Evolutionary conservation across 2,329 filamentous ascomycete genomes (phyloP).

Genomic region (Penicillium expansum): DNA sequence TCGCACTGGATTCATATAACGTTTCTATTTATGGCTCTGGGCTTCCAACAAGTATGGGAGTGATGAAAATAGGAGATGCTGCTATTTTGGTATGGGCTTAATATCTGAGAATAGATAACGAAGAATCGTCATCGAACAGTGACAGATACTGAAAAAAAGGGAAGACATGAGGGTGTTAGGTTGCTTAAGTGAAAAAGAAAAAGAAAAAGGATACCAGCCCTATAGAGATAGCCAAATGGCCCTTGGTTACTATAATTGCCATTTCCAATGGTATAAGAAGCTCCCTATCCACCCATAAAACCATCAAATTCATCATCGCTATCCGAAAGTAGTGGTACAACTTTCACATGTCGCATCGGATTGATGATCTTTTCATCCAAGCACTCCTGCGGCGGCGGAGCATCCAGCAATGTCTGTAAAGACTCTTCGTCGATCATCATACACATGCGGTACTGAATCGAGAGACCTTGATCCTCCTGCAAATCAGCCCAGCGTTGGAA

Average conservation of each 20-base stretch:
- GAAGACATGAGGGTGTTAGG: background rate
- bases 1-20: background rate
- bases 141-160: background rate
- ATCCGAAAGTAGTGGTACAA: background rate
- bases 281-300: background rate
- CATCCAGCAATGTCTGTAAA: background rate
- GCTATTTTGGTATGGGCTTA: too few species aligned
- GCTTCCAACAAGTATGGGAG: too few species aligned
- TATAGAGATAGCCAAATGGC: background rate
- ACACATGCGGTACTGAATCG: background rate
- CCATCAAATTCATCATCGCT: background rate
- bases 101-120: too few species aligned
- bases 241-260: background rate
- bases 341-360: background rate
- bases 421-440: conserved; percentile 4
- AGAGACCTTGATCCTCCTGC: background rate
- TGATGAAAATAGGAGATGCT: too few species aligned
- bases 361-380: background rate
- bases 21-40: too few species aligned
- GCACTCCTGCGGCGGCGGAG: background rate
- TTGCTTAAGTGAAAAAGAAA: too few species aligned
- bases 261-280: background rate
- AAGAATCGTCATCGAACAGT: too few species aligned
- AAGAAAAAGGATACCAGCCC: too few species aligned
- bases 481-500: background rate